phyloP scores from a whole-genome alignment of 495 filamentous ascomycete species.

The Penicillium silybi region DNA sequence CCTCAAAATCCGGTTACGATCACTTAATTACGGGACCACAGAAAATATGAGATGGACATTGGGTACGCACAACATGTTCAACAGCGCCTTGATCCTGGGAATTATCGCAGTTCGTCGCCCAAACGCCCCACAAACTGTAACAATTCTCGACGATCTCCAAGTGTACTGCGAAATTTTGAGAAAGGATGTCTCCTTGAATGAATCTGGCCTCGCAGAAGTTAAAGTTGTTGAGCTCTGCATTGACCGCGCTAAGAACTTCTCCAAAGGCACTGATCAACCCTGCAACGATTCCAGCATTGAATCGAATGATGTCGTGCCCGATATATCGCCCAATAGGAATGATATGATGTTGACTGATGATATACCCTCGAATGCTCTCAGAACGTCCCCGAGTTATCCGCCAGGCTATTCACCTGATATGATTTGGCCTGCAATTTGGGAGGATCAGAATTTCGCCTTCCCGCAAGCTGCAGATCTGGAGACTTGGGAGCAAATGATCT shows the following conservation, averaged over 20 bases:
- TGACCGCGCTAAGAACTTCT: conserved; percentile 5
- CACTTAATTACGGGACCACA: conserved; percentile 10
- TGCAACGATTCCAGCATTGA: background rate
- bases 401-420: conserved; percentile 10
- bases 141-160: conserved; percentile 11
- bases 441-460: conserved; percentile 15
- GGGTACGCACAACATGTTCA: conserved; percentile 17
- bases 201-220: conserved; percentile 15
- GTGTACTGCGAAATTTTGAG: conserved; percentile 12
- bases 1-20: conserved; percentile 9
- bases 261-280: conserved; percentile 1
- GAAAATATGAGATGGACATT: conserved; percentile 18
- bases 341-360: too few relatives aligned
- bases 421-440: conserved; percentile 16
- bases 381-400: background rate
- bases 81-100: conserved; percentile 14
- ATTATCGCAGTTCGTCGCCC: conserved; percentile 15
- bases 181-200: conserved; percentile 12
- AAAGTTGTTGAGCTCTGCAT: conserved; percentile 16
- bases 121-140: conserved; percentile 9
- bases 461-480: conserved; percentile 14
- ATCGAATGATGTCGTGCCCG: background rate
- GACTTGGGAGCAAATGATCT: conserved; percentile 18
- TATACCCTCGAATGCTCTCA: background rate
- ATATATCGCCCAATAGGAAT: background rate